phyloP scores from a whole-genome alignment of 2,329 filamentous ascomycete species.

The Scedosporium minutisporum region DNA sequence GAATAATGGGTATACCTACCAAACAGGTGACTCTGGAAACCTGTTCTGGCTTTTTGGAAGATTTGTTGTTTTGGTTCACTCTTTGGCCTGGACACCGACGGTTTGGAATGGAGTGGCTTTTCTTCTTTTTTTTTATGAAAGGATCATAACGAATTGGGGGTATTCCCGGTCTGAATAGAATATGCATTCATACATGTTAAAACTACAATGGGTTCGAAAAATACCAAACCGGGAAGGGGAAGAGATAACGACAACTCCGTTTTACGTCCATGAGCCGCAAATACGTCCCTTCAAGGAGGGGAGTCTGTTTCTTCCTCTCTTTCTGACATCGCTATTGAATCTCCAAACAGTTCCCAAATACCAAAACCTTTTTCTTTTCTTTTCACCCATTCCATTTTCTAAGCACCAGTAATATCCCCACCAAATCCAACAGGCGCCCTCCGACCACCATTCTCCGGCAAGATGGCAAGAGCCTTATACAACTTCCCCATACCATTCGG shows the following conservation, averaged over 20 bases:
- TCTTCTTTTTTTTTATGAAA: neutral
- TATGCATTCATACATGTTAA: neutral
- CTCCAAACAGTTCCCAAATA: neutral
- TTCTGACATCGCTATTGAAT: neutral
- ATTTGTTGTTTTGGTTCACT: slow-evolving; percentile 6
- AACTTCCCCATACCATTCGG: slow-evolving; percentile 85
- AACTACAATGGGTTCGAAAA: neutral
- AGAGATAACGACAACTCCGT: neutral
- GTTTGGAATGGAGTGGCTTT: neutral
- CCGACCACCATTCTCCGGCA: slow-evolving; percentile 67
- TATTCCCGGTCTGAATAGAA: neutral
- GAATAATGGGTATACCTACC: neutral
- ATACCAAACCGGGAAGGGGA: neutral
- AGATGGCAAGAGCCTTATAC: slow-evolving; percentile 85
- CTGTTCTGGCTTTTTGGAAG: slow-evolving; percentile 2
- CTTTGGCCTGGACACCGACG: neutral
- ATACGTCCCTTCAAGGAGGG: neutral
- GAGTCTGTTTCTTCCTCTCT: too few species aligned
- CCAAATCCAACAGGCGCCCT: slow-evolving; percentile 87
- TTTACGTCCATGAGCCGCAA: neutral
- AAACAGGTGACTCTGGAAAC: slow-evolving; percentile 5
- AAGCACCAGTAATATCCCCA: slow-evolving; percentile 42
- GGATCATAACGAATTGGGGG: neutral
- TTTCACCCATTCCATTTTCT: neutral
- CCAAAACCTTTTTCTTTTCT: neutral